phyloP scores from a whole-genome alignment of 2,329 filamentous ascomycete genomes.

The Dactylellina sp. region DNA sequence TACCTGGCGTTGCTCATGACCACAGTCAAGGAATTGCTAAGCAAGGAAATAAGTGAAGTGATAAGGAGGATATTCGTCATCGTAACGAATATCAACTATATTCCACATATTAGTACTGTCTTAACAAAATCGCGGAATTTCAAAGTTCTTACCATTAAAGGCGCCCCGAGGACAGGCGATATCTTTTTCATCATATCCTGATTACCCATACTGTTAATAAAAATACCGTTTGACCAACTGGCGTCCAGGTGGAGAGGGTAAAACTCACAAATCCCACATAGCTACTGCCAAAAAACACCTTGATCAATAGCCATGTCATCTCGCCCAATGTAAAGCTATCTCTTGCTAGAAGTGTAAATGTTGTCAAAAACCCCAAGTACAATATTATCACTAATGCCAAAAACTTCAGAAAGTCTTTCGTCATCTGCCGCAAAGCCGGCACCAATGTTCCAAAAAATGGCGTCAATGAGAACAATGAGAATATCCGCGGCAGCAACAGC shows the following conservation, averaged over 20 bases:
- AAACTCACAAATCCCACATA: conserved; percentile 76
- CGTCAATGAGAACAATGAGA: conserved; percentile 85
- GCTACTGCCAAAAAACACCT: conserved; percentile 83
- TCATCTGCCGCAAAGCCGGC: conserved; percentile 92
- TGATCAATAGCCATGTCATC: conserved; percentile 82
- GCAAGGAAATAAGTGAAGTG: conserved; percentile 80
- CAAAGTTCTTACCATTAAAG: conserved; percentile 66
- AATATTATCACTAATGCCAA: conserved; percentile 72
- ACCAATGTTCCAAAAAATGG: conserved; percentile 91
- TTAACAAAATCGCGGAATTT: neutral
- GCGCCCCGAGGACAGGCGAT: conserved; percentile 68
- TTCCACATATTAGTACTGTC: conserved; percentile 8
- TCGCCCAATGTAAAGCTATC: conserved; percentile 73
- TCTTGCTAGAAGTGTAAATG: conserved; percentile 81
- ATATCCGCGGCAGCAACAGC: conserved; percentile 89
- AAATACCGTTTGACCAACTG: no score
- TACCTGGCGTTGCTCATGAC: conserved; percentile 68
- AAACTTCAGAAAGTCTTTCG: conserved; percentile 90
- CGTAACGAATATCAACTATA: conserved; percentile 76
- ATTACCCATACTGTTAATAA: neutral
- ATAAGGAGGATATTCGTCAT: conserved; percentile 82
- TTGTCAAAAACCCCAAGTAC: conserved; percentile 88
- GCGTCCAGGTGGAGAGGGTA: no score
- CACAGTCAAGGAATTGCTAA: conserved; percentile 77
- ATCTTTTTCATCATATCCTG: conserved; percentile 61